These are phyloP conservation scores for Fusarium xylarioides DNA, from an alignment of 2,329 filamentous ascomycete species.

Conservation along the genomic window DNA sequence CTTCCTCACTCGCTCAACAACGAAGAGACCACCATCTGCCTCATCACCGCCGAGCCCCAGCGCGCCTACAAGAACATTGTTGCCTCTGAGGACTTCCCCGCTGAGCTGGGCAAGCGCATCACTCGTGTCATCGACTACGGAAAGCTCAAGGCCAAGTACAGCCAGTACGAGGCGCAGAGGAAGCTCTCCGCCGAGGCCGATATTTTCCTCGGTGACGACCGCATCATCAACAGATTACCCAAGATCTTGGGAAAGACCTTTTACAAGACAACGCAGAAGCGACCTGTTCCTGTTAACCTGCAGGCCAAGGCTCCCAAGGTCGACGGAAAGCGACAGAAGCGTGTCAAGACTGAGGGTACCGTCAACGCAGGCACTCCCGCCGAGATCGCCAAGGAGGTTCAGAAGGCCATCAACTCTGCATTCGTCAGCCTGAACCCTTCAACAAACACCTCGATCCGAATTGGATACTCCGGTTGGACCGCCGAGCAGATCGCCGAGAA, in stretches of 20 bases:
- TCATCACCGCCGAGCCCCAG: slow-evolving; percentile 85
- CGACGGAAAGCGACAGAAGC: slow-evolving; percentile 66
- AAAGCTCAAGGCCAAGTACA: slow-evolving; percentile 85
- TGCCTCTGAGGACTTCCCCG: slow-evolving; percentile 75
- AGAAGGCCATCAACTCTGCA: slow-evolving; percentile 78
- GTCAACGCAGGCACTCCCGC: slow-evolving; percentile 63
- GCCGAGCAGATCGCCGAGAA: slow-evolving; percentile 83
- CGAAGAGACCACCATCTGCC: slow-evolving; percentile 75
- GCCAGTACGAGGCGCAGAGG: slow-evolving; percentile 85
- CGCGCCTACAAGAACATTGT: slow-evolving; percentile 91
- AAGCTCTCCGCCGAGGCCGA: slow-evolving; percentile 89
- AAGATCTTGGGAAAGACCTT: slow-evolving; percentile 89
- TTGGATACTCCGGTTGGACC: slow-evolving; percentile 79
- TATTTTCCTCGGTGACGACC: slow-evolving; percentile 91
- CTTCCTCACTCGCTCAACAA: slow-evolving; percentile 80
- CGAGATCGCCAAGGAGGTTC: slow-evolving; percentile 81
- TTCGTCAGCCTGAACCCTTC: slow-evolving; percentile 82
- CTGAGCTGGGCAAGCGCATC: slow-evolving; percentile 71
- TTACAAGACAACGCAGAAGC: slow-evolving; percentile 83
- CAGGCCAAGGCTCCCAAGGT: slow-evolving; percentile 68
- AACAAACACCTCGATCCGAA: slow-evolving; percentile 80
- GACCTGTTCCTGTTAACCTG: slow-evolving; percentile 84
- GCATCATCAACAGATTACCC: slow-evolving; percentile 79
- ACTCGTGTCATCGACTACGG: slow-evolving; percentile 80
- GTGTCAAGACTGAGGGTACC: slow-evolving; percentile 54